Conservation (phyloP, 106 monocot genomes). For the Allium cepa region DNA sequence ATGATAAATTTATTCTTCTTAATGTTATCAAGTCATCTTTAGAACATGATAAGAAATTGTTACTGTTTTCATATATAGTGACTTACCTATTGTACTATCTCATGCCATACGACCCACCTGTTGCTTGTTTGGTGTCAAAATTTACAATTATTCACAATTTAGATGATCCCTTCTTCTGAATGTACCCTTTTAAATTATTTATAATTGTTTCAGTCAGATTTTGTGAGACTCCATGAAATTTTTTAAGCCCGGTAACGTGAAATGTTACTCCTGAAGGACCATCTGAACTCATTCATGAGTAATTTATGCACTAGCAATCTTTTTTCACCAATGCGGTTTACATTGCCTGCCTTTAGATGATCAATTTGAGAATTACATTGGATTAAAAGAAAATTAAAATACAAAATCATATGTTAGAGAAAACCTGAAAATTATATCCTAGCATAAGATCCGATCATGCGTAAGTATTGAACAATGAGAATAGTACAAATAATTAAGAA, state of each 20-base stretch:
- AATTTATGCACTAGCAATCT: not conserved
- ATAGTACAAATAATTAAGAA: no score
- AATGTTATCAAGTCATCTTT: constrained; percentile 12
- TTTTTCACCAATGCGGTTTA: not conserved
- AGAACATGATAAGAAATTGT: no score
- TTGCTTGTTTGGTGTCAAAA: no score
- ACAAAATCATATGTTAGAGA: no score
- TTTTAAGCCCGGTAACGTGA: constrained; percentile 92
- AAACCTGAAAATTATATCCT: no score
- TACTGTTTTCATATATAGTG: no score
- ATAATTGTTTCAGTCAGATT: constrained; percentile 94
- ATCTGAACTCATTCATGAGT: constrained; percentile 77
- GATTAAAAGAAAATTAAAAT: no score
- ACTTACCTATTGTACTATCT: no score
- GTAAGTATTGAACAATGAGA: no score
- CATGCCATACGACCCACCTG: no score
- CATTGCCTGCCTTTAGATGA: constrained; percentile 6
- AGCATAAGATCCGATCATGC: no score
- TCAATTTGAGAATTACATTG: constrained; percentile 3
- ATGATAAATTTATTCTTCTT: constrained; percentile 31
- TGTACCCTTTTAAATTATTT: constrained; percentile 54
- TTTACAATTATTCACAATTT: constrained; percentile 6
- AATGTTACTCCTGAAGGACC: constrained; percentile 71
- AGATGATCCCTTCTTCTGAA: constrained; percentile 65
- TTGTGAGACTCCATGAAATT: constrained; percentile 85